phyloP scores from a whole-genome alignment of 2,329 filamentous ascomycete species.

The Sporothrix sp. region DNA sequence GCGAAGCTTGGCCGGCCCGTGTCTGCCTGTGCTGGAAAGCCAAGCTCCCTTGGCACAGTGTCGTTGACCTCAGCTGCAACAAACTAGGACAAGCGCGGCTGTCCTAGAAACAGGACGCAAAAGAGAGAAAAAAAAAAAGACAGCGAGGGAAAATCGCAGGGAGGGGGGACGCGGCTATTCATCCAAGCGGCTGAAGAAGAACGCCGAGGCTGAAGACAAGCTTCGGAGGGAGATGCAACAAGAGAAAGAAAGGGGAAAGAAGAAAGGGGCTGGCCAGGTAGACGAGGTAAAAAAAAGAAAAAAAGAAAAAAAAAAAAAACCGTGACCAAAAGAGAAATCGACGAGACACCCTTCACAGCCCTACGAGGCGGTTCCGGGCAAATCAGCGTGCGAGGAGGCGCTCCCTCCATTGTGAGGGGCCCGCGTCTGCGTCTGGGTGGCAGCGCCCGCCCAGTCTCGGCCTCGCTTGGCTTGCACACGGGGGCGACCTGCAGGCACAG shows the following conservation, averaged over 20 bases:
- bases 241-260: neutral
- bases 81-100: neutral
- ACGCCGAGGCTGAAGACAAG: conserved; percentile 4
- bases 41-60: too few species aligned
- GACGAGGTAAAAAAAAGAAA: neutral
- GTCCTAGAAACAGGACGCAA: neutral
- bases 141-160: neutral
- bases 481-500: neutral
- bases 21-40: neutral
- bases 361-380: conserved; percentile 3
- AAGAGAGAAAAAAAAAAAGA: neutral
- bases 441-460: too few species aligned
- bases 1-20: too few species aligned
- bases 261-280: neutral
- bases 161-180: neutral
- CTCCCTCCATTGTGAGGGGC: neutral
- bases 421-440: too few species aligned
- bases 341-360: conserved; percentile 4
- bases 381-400: neutral
- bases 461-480: neutral
- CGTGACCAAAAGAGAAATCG: too few species aligned
- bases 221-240: neutral
- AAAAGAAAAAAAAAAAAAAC: neutral
- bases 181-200: conserved; percentile 5
- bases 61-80: conserved; percentile 3